Conservation (phyloP, 139 green algal genomes). For the Edaphochlamys debaryana region DNA sequence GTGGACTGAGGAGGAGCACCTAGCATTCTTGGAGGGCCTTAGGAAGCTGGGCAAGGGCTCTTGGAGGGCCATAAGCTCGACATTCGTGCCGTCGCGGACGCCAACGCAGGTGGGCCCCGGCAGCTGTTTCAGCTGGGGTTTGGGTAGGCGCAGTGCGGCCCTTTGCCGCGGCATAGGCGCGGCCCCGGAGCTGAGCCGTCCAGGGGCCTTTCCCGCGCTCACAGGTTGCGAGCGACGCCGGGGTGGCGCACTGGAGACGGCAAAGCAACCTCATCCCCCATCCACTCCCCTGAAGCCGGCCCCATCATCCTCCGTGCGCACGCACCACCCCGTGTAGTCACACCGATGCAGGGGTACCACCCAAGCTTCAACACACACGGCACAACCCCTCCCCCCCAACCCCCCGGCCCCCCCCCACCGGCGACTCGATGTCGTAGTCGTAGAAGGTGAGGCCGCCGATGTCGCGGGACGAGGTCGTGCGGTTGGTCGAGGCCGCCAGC, state of each 20-base stretch:
- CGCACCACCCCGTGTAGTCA: no score
- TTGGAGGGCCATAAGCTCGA: slow-evolving; percentile 83
- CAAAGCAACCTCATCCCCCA: no score
- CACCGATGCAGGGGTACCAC: no score
- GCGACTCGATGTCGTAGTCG: slow-evolving; percentile 78
- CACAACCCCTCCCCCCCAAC: no score
- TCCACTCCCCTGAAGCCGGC: no score
- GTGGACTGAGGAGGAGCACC: slow-evolving; percentile 90
- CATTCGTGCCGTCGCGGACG: slow-evolving; percentile 80
- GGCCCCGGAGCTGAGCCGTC: no score
- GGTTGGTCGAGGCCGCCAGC: slow-evolving; percentile 54
- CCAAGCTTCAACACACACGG: no score
- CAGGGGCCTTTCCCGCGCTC: background rate
- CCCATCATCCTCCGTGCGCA: no score
- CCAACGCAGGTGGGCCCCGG: slow-evolving; percentile 79
- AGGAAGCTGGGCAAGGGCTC: slow-evolving; percentile 82
- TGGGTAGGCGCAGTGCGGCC: no score
- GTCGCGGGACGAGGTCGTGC: slow-evolving; percentile 49
- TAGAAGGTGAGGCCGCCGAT: slow-evolving; percentile 79
- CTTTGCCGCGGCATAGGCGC: no score
- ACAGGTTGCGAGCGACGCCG: slow-evolving; percentile 88
- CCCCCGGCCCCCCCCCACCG: slow-evolving; percentile 47
- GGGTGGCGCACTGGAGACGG: no score
- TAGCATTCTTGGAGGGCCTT: slow-evolving; percentile 81
- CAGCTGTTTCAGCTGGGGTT: no score